phyloP scores from a whole-genome alignment of 208 protist genomes.

The Porcisia deanei region DNA sequence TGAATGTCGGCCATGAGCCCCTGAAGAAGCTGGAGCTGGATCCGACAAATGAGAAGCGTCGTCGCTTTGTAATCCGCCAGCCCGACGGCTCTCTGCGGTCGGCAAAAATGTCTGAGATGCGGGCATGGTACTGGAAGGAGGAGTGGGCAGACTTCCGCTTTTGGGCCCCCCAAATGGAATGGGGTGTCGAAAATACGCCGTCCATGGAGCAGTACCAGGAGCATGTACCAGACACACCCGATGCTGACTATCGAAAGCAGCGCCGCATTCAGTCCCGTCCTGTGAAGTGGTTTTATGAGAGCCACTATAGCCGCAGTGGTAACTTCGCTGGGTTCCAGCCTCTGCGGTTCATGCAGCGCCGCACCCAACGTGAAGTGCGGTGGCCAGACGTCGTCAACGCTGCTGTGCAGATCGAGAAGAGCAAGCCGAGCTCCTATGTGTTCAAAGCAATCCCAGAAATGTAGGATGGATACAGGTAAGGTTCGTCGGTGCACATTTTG shows the following conservation, averaged over 20 bases:
- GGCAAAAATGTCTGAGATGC: constrained; percentile 96
- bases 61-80: constrained; percentile 92
- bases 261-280: constrained; percentile 89
- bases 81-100: constrained; percentile 93
- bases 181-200: constrained; percentile 92
- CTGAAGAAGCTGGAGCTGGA: constrained; percentile 93
- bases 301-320: constrained; percentile 91
- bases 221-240: constrained; percentile 89
- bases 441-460: constrained; percentile 92
- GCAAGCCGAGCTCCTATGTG: constrained; percentile 80
- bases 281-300: constrained; percentile 95
- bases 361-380: constrained; percentile 87
- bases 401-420: constrained; percentile 86
- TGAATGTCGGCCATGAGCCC: constrained; percentile 93
- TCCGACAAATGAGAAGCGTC: constrained; percentile 93
- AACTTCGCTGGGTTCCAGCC: constrained; percentile 91
- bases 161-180: constrained; percentile 94
- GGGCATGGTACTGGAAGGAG: constrained; percentile 95
- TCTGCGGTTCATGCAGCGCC: constrained; percentile 91
- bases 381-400: constrained; percentile 93
- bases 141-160: constrained; percentile 95
- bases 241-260: constrained; percentile 91
- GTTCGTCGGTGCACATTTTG: neutral
- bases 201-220: constrained; percentile 94
- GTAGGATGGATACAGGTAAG: constrained; percentile 23